phyloP scores from a whole-genome alignment of 2,329 filamentous ascomycete genomes.

The Fusarium tricinctum region DNA sequence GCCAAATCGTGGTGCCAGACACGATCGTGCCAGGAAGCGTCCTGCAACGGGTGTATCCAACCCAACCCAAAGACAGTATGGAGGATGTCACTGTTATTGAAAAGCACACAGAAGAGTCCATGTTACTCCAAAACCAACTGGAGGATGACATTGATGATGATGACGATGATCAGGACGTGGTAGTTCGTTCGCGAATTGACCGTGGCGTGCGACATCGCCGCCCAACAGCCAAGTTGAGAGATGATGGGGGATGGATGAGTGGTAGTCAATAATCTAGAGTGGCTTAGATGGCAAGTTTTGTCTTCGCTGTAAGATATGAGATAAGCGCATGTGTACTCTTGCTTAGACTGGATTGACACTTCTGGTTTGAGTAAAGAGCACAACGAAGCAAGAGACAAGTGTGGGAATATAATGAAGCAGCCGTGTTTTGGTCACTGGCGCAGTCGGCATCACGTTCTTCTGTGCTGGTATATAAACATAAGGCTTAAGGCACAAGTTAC shows the following conservation, averaged over 20 bases:
- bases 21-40: slow-evolving; percentile 25
- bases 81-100: slow-evolving; percentile 53
- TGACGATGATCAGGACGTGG: slow-evolving; percentile 53
- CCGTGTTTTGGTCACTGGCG: background rate
- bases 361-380: slow-evolving; percentile 16
- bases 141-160: slow-evolving; percentile 52
- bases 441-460: background rate
- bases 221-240: slow-evolving; percentile 55
- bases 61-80: slow-evolving; percentile 30
- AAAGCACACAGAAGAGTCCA: slow-evolving; percentile 41
- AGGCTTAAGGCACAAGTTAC: background rate
- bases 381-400: slow-evolving; percentile 1
- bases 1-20: slow-evolving; percentile 31
- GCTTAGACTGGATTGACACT: slow-evolving; percentile 17
- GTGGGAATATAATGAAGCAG: slow-evolving; percentile 12
- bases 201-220: slow-evolving; percentile 52
- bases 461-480: background rate
- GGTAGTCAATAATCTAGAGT: slow-evolving; percentile 26
- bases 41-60: slow-evolving; percentile 7
- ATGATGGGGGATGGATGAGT: slow-evolving; percentile 48
- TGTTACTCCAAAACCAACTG: slow-evolving; percentile 29
- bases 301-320: slow-evolving; percentile 24
- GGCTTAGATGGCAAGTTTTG: slow-evolving; percentile 1
- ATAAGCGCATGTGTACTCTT: slow-evolving; percentile 8
- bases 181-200: slow-evolving; percentile 46